These are phyloP conservation scores for Cordyceps farinosa DNA, from an alignment of 2,329 filamentous ascomycete species.

Conservation along the genomic window DNA sequence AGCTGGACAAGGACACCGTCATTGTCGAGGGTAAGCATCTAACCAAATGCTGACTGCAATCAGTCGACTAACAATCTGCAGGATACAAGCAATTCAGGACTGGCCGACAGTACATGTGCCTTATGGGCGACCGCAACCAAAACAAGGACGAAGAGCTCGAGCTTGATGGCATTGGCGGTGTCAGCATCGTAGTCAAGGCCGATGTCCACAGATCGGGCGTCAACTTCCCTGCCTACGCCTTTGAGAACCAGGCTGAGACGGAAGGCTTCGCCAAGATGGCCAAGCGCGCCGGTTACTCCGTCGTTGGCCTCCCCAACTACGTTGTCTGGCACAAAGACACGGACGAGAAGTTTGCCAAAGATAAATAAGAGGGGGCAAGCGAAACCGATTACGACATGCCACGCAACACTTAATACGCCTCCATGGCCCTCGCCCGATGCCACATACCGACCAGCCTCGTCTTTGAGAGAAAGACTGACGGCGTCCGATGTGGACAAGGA, in stretches of 20 bases:
- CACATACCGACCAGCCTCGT: background rate
- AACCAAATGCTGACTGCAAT: background rate
- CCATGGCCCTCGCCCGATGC: background rate
- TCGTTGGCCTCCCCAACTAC: constrained; percentile 92
- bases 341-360: constrained; percentile 79
- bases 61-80: constrained; percentile 33
- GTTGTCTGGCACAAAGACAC: constrained; percentile 99
- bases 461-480: constrained; percentile 7
- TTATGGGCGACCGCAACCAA: constrained; percentile 86
- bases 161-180: constrained; percentile 92
- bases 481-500: background rate
- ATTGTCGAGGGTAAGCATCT: constrained; percentile 73
- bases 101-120: constrained; percentile 82
- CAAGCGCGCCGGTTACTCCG: constrained; percentile 88
- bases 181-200: constrained; percentile 96
- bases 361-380: constrained; percentile 43
- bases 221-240: constrained; percentile 95
- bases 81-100: constrained; percentile 93
- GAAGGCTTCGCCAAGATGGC: constrained; percentile 99
- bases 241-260: constrained; percentile 98
- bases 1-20: constrained; percentile 73
- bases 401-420: background rate
- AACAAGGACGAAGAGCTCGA: constrained; percentile 91
- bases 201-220: constrained; percentile 98
- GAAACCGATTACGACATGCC: constrained; percentile 1